These are phyloP conservation scores for Dovyalis caffra DNA, from an alignment of 345 rosid genomes.

Conservation along the genomic window DNA sequence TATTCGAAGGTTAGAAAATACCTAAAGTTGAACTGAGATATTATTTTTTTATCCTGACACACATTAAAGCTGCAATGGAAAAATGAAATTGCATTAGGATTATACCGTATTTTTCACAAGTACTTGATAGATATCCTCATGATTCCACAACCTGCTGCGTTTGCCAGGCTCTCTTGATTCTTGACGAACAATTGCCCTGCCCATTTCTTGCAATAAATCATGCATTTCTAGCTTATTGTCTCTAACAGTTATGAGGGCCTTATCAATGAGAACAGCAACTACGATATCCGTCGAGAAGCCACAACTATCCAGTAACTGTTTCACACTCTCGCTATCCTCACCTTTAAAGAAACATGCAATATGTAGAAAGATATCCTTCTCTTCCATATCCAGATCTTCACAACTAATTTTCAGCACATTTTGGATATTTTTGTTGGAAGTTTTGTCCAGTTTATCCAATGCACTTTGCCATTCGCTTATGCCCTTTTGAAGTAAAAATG, in stretches of 20 bases:
- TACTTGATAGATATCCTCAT: neutral
- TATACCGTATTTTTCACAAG: constrained; percentile 6
- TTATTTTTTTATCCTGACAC: too few species aligned
- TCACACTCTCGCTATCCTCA: neutral
- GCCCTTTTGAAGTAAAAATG: neutral
- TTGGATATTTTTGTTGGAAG: neutral
- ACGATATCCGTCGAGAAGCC: constrained; percentile 4
- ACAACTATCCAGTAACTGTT: neutral
- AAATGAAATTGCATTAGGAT: too few species aligned
- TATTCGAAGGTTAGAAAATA: too few species aligned
- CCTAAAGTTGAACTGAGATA: too few species aligned
- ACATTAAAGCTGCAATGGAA: too few species aligned
- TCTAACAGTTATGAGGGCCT: constrained; percentile 1
- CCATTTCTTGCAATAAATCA: constrained; percentile 15
- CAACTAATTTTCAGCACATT: neutral
- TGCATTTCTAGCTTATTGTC: neutral
- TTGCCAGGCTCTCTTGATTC: constrained; percentile 6
- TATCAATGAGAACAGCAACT: neutral
- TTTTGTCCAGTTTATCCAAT: constrained; percentile 1
- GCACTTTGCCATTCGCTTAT: constrained; percentile 2
- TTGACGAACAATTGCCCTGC: constrained; percentile 4
- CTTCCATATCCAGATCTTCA: neutral
- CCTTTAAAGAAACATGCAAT: constrained; percentile 19
- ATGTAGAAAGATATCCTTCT: constrained; percentile 13
- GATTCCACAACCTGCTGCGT: constrained; percentile 9